Conservation (phyloP, 257 asterid genomes). For the Fraxinus americana region DNA sequence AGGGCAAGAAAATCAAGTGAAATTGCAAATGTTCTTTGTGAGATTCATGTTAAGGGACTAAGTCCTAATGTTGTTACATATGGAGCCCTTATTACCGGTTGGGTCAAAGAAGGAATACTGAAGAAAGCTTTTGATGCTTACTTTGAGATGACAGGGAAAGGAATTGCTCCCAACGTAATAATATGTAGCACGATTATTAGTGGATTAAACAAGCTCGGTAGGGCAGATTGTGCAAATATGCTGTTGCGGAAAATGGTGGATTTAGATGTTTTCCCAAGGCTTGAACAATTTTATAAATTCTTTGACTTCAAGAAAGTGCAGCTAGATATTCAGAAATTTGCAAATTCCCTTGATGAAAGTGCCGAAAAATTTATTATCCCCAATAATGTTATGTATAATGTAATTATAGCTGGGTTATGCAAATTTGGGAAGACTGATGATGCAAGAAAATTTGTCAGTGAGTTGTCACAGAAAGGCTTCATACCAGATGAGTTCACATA, state of each 20-base stretch:
- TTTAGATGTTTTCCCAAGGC: slow-evolving; percentile 44
- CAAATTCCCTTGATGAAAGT: slow-evolving; percentile 53
- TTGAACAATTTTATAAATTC: slow-evolving; percentile 41
- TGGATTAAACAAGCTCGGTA: slow-evolving; percentile 74
- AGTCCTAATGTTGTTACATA: slow-evolving; percentile 42
- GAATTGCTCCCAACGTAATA: slow-evolving; percentile 63
- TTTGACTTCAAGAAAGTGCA: slow-evolving; percentile 33
- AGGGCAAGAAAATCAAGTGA: slow-evolving; percentile 51
- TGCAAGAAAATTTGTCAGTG: slow-evolving; percentile 55
- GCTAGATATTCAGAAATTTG: slow-evolving; percentile 47
- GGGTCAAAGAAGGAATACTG: slow-evolving; percentile 69
- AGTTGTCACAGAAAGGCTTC: slow-evolving; percentile 61
- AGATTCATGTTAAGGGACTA: slow-evolving; percentile 55
- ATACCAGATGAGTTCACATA: slow-evolving; percentile 85
- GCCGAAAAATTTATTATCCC: slow-evolving; percentile 44
- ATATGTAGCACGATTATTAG: slow-evolving; percentile 70
- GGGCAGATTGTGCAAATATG: slow-evolving; percentile 59
- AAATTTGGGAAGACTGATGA: slow-evolving; percentile 70
- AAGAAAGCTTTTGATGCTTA: slow-evolving; percentile 73
- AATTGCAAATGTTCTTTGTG: slow-evolving; percentile 52
- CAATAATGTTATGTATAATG: slow-evolving; percentile 66
- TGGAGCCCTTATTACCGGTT: slow-evolving; percentile 84
- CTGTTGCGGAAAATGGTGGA: slow-evolving; percentile 65
- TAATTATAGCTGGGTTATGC: slow-evolving; percentile 75
- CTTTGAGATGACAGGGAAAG: slow-evolving; percentile 73